phyloP scores from a whole-genome alignment of 352 stramenopile genomes.

The Phytophthora citricola region DNA sequence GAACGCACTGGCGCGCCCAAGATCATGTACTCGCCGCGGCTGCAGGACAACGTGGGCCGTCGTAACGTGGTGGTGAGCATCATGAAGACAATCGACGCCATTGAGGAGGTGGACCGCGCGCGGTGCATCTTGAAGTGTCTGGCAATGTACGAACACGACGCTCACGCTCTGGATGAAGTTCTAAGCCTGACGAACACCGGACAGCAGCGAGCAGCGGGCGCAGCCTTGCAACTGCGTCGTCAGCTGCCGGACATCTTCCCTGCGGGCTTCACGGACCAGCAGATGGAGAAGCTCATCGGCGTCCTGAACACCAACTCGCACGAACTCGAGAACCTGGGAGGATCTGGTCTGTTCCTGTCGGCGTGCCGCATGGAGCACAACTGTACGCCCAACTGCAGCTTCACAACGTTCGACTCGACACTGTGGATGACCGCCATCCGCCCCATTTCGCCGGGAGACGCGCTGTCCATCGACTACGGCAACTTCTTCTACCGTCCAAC shows the following conservation, averaged over 20 bases:
- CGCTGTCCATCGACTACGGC: constrained; percentile 80
- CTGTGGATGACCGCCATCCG: constrained; percentile 84
- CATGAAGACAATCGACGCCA: constrained; percentile 64
- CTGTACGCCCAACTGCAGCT: constrained; percentile 76
- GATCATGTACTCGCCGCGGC: constrained; percentile 49
- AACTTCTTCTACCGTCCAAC: constrained; percentile 83
- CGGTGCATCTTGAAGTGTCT: constrained; percentile 77
- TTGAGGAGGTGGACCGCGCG: constrained; percentile 75
- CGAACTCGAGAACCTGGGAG: constrained; percentile 75
- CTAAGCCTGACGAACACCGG: constrained; percentile 56
- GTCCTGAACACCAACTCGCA: constrained; percentile 82
- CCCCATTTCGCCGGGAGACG: constrained; percentile 62
- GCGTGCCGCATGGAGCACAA: constrained; percentile 81
- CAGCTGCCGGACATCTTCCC: constrained; percentile 65
- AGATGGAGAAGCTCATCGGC: constrained; percentile 72
- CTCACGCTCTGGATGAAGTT: constrained; percentile 52
- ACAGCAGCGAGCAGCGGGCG: constrained; percentile 46
- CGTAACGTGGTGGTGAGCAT: constrained; percentile 62
- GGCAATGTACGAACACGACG: constrained; percentile 59
- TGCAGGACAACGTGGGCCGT: constrained; percentile 51
- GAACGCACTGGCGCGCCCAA: constrained; percentile 33
- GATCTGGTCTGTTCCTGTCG: constrained; percentile 75
- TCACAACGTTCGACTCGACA: constrained; percentile 70
- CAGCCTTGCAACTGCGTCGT: constrained; percentile 50
- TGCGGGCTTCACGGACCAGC: constrained; percentile 52